Conservation (phyloP, 2,329 filamentous ascomycete species). For the Claviceps capensis region DNA sequence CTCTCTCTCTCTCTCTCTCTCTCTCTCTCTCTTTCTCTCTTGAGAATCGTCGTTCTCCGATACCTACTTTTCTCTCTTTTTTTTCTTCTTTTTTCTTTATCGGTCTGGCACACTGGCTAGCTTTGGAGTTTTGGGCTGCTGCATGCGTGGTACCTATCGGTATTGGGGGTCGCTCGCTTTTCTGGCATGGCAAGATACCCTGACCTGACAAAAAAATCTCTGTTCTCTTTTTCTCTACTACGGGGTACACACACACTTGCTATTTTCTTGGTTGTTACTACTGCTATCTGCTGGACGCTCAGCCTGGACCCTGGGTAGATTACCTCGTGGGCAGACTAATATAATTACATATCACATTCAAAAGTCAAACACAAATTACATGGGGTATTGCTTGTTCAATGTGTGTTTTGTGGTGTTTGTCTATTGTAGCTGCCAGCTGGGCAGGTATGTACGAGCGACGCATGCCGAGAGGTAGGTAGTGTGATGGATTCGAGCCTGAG, state of each 20-base stretch:
- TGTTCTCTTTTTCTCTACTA: too few relatives aligned
- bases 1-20: neutral
- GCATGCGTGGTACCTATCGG: neutral
- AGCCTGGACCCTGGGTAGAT: neutral
- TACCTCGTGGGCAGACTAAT: neutral
- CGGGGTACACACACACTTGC: too few relatives aligned
- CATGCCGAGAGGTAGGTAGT: too few relatives aligned
- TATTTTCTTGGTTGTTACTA: too few relatives aligned
- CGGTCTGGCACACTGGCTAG: neutral
- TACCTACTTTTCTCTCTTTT: neutral
- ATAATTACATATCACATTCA: neutral
- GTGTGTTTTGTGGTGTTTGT: too few relatives aligned
- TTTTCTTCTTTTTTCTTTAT: neutral
- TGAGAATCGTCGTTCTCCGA: neutral
- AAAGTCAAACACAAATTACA: too few relatives aligned
- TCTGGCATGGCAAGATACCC: neutral
- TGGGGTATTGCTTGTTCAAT: too few relatives aligned
- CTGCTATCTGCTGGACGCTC: neutral
- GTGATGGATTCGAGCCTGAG: too few relatives aligned
- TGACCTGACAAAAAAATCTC: neutral
- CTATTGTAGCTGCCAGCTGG: too few relatives aligned
- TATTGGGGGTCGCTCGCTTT: neutral
- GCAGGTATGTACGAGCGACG: too few relatives aligned
- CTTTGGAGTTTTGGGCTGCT: neutral
- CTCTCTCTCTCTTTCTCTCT: neutral